Base-by-base conservation (phyloP, 345 rosid species). In the Eucalyptus cladocalyx region DNA sequence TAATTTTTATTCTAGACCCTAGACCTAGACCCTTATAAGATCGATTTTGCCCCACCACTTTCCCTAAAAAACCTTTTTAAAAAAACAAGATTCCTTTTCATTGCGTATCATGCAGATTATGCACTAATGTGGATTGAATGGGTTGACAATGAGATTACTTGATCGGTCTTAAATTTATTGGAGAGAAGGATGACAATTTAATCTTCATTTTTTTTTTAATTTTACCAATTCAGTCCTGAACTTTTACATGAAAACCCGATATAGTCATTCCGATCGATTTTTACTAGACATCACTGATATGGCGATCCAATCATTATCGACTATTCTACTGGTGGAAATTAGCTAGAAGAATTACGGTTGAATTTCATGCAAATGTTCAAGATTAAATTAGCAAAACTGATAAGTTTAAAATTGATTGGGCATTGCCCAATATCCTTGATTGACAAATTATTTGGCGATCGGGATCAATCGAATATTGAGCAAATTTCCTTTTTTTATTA, bases 271-370 rank as follows among this genome's bases (percentile, higher is more conserved):
- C 8, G 3, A 11, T 11, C 3, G 0, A 19, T 19, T 37, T 34
- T 19, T 24, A 18, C 0, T 3, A 42, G 2, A 5, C 4, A 18
- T 37, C 2, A 7, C 1, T 6, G 8, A 9, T 5, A 11, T 37
- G 26, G 1, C 4, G 3, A 3, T 37, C 6, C 8, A 6, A 23
- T 72, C 15, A 37, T 76, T 11, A 7, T 19, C 16, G 11, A 6
- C 40, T 18, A 4, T 32, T 15, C 21, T n/a, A 4, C 5, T 2
- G 0, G 4, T 2, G 12, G 7, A 76, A 40, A 37, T 76, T 40
- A 3, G 2, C 9, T 1, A 24, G 2, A 76, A 76, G 0, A 7
- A 11, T 11, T 40, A 11, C 3, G 1, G 0, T 40, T 1, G 4
- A 21, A 76, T 76, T 21, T 21, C 3, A 11, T 6, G 15, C 2